A percentile compares a stretch with the other conserved stretches of the same genome.
phyloP scores from a whole-genome alignment of 768 basidiomycete species.

The Tremella yokohamensis region DNA sequence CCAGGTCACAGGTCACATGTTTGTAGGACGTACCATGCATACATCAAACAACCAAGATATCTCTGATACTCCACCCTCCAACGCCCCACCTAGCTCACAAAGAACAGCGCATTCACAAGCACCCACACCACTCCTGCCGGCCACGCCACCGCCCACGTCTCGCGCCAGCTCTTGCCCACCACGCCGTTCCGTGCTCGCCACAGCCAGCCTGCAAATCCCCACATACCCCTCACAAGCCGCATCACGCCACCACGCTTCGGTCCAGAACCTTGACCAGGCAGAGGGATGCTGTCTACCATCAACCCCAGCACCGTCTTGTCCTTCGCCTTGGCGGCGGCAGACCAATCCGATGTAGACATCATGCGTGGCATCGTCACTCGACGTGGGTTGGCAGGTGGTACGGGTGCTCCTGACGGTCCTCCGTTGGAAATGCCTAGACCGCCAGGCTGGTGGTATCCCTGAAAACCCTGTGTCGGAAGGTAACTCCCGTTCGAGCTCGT shows the following conservation, averaged over 20 bases:
- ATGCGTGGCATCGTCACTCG: conserved; percentile 37
- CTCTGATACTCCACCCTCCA: no score
- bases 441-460: neutral
- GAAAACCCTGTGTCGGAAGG: neutral
- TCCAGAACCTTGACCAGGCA: neutral
- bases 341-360: conserved; percentile 34
- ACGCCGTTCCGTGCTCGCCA: conserved; percentile 43
- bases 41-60: no score
- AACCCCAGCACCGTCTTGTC: conserved; percentile 30
- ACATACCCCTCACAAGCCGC: conserved; percentile 16
- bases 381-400: conserved; percentile 7
- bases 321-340: conserved; percentile 40
- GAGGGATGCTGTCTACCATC: neutral
- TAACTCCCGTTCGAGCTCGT: no score
- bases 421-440: neutral
- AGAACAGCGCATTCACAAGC: conserved; percentile 45
- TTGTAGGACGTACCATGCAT: no score
- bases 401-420: neutral
- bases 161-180: conserved; percentile 34
- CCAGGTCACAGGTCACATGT: no score
- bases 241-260: conserved; percentile 1
- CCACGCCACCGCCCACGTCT: conserved; percentile 43
- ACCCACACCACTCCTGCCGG: conserved; percentile 44
- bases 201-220: conserved; percentile 32
- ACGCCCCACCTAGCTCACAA: conserved; percentile 9